Percentiles rank a stretch among this genome's conserved stretches.
Evolutionary conservation across 495 filamentous ascomycete species (phyloP).

Genomic region (Bathelium albidoporum): DNA sequence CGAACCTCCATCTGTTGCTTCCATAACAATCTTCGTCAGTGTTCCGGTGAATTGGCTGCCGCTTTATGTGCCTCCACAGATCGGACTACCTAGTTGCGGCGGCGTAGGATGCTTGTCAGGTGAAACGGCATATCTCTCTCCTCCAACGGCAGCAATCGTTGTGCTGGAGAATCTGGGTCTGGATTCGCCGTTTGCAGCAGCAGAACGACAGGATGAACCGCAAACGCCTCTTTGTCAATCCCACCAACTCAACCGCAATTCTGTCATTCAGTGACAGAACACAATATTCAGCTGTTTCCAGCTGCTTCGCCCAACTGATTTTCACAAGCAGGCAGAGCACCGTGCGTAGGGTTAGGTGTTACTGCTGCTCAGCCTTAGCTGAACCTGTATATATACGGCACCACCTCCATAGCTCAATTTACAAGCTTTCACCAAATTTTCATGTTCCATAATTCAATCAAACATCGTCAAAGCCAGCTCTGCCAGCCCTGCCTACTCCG

Average conservation of each 20-base stretch:
- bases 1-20: too few relatives aligned
- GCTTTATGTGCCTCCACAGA: neutral
- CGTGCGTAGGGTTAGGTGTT: too few relatives aligned
- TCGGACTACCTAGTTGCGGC: too few relatives aligned
- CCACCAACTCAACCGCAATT: neutral
- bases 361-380: neutral
- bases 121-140: neutral
- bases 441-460: neutral
- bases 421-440: neutral
- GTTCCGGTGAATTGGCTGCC: neutral
- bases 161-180: neutral
- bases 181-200: neutral
- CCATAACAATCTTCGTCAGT: neutral
- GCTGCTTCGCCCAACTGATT: too few relatives aligned
- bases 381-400: neutral
- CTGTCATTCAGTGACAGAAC: neutral
- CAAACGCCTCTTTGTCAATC: neutral
- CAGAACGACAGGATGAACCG: neutral
- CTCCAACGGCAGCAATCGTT: neutral
- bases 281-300: neutral
- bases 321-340: too few relatives aligned
- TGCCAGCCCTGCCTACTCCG: neutral
- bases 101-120: too few relatives aligned
- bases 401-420: neutral
- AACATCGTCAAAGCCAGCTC: neutral